Conservation (phyloP, 192 early-diverging fungal species). For the Paraglomus occultum region DNA sequence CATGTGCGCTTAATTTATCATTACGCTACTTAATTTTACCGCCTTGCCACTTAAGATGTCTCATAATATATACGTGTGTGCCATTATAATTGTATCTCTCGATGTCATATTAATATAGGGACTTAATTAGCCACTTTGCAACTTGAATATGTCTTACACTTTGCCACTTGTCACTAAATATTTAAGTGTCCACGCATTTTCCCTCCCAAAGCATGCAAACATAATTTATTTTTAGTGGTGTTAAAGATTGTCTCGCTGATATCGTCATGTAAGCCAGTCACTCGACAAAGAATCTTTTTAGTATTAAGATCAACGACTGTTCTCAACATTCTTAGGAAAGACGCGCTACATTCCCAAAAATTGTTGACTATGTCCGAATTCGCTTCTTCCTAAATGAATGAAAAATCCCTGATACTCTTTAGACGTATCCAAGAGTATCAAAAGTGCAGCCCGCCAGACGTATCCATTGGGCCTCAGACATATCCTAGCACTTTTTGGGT, state of each 20-base stretch:
- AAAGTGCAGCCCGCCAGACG: not conserved
- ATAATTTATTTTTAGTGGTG: constrained; percentile 3
- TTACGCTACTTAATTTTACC: too few relatives aligned
- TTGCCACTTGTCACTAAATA: too few relatives aligned
- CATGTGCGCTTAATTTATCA: too few relatives aligned
- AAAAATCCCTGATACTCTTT: constrained; percentile 4
- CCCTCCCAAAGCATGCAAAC: too few relatives aligned
- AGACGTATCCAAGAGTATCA: constrained; percentile 14
- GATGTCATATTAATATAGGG: too few relatives aligned
- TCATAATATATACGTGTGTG: too few relatives aligned
- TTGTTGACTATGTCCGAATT: not conserved
- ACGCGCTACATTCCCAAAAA: not conserved
- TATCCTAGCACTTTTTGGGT: constrained; percentile 23
- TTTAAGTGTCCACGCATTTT: too few relatives aligned
- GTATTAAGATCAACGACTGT: constrained; percentile 9
- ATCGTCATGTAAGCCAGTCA: not conserved
- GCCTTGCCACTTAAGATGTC: too few relatives aligned
- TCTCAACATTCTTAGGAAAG: constrained; percentile 11
- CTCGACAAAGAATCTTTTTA: constrained; percentile 9
- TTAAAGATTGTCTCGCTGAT: constrained; percentile 14
- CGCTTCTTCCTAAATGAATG: constrained; percentile 22
- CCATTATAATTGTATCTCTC: too few relatives aligned
- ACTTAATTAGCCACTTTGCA: too few relatives aligned
- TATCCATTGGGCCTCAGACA: constrained; percentile 17
- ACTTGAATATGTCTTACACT: too few relatives aligned